phyloP scores from a whole-genome alignment of 257 asterid genomes.

The Plantago elongata region DNA sequence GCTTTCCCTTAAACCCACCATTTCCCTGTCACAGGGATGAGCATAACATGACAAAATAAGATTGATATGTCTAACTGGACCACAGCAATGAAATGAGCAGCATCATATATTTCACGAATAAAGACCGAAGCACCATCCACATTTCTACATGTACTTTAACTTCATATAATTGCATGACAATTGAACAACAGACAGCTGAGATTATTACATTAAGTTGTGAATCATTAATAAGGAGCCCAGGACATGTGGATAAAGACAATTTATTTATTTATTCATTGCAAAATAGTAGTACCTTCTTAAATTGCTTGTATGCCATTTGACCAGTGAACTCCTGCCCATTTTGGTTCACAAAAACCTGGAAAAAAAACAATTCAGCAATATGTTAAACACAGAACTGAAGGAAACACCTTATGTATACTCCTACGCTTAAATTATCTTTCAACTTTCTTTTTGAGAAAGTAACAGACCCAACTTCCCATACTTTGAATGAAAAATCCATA shows the following conservation, averaged over 20 bases:
- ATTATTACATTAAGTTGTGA: constrained; percentile 2
- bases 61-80: neutral
- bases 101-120: neutral
- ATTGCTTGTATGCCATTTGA: constrained; percentile 60
- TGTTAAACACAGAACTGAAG: constrained; percentile 5
- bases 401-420: neutral
- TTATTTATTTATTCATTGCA: constrained; percentile 4
- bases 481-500: too few relatives aligned
- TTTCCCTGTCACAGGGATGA: constrained; percentile 45
- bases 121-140: too few relatives aligned
- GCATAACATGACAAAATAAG: constrained; percentile 2
- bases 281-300: constrained; percentile 49
- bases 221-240: neutral
- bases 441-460: too few relatives aligned
- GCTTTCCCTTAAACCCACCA: constrained; percentile 46
- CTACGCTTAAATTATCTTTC: too few relatives aligned
- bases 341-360: constrained; percentile 79
- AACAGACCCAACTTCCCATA: too few relatives aligned
- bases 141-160: neutral
- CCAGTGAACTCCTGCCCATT: constrained; percentile 79
- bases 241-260: neutral
- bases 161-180: neutral
- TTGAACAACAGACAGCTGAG: constrained; percentile 9
- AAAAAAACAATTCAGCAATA: constrained; percentile 16
- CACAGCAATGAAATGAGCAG: neutral